These are phyloP conservation scores for Phytophthora europaea DNA, from an alignment of 352 stramenopile genomes.

Conservation along the genomic window DNA sequence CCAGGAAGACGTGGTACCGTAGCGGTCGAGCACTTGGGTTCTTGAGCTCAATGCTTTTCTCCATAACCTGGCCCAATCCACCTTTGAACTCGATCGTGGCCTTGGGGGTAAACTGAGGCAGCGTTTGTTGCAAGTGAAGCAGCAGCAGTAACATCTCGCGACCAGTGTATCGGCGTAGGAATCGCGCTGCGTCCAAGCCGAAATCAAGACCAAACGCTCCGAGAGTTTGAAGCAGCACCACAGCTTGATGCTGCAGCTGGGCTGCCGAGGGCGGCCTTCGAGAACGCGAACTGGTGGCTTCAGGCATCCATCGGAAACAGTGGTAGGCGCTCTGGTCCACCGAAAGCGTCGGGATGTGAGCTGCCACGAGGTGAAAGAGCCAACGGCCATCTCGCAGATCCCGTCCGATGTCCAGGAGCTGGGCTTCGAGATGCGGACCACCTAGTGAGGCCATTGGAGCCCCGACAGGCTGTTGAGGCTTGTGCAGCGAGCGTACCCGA, in stretches of 20 bases:
- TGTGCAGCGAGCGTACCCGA: constrained; percentile 48
- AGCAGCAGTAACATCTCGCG: constrained; percentile 88
- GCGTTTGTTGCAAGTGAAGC: constrained; percentile 91
- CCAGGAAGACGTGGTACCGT: constrained; percentile 91
- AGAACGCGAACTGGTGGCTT: constrained; percentile 32
- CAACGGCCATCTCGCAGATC: constrained; percentile 81
- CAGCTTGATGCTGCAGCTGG: constrained; percentile 70
- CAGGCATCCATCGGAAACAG: constrained; percentile 60
- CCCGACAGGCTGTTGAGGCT: constrained; percentile 1
- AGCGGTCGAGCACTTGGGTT: constrained; percentile 90
- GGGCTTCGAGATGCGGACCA: constrained; percentile 19
- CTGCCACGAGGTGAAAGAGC: constrained; percentile 88
- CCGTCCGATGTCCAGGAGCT: constrained; percentile 66
- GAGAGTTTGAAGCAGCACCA: constrained; percentile 69
- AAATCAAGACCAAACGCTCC: constrained; percentile 83
- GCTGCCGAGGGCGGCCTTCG: constrained; percentile 29
- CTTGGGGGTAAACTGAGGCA: constrained; percentile 95
- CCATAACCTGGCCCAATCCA: constrained; percentile 84
- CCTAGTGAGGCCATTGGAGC: constrained; percentile 9
- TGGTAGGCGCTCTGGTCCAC: constrained; percentile 70
- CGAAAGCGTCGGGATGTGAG: constrained; percentile 89
- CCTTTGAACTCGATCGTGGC: constrained; percentile 94
- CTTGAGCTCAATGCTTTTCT: constrained; percentile 95
- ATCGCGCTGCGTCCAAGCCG: constrained; percentile 60
- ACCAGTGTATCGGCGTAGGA: constrained; percentile 67